Evolutionary conservation across 441 rosid genomes (phyloP).

Genomic region (Corymbia calophylla): DNA sequence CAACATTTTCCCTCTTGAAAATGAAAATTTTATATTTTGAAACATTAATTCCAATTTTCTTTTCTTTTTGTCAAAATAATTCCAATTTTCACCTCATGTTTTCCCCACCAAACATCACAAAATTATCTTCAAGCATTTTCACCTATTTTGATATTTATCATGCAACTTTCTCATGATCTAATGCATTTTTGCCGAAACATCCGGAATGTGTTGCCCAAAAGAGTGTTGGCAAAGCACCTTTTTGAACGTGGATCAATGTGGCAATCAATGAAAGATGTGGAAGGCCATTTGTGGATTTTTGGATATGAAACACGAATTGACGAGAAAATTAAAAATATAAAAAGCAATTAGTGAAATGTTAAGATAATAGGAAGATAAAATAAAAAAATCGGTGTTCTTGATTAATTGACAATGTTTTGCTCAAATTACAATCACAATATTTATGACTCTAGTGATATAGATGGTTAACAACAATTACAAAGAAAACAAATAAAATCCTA

Average conservation of each 20-base stretch:
- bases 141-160: rapidly evolving
- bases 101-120: neutral
- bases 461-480: neutral
- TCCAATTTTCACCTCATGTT: neutral
- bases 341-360: rapidly evolving
- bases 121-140: neutral
- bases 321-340: rapidly evolving
- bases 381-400: rapidly evolving
- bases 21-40: too few relatives aligned
- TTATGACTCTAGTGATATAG: rapidly evolving
- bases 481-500: neutral
- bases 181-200: rapidly evolving
- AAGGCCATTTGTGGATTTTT: neutral
- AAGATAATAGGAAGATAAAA: neutral
- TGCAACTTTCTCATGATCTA: rapidly evolving
- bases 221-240: rapidly evolving
- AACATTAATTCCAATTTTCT: too few relatives aligned
- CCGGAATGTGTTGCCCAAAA: rapidly evolving
- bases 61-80: neutral
- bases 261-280: rapidly evolving
- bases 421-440: rapidly evolving
- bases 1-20: neutral
- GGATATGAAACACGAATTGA: rapidly evolving
- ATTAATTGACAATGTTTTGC: neutral
- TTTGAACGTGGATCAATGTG: rapidly evolving